Percentiles rank a stretch among this genome's conserved stretches.
Evolutionary conservation across 306 rosid species (phyloP).

Genomic region (Prunus mira): DNA sequence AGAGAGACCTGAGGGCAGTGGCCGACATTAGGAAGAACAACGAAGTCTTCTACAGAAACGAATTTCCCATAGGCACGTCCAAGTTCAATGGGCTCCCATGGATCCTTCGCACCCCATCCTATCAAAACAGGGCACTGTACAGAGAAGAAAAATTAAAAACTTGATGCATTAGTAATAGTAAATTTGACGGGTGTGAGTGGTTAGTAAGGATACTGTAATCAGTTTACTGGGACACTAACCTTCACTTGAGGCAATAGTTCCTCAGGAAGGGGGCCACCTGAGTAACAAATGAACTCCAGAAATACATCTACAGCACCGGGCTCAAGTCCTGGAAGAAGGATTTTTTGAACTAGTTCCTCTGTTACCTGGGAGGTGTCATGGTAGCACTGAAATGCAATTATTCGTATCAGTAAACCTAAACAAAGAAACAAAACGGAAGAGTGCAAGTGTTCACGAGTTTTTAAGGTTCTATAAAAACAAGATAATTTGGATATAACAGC

Average conservation of each 20-base stretch:
- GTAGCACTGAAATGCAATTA: slow-evolving; percentile 67
- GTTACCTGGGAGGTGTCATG: slow-evolving; percentile 86
- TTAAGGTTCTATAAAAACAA: too few relatives aligned
- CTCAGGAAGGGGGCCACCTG: slow-evolving; percentile 96
- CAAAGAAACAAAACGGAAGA: not conserved
- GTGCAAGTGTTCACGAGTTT: not conserved
- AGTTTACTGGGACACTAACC: slow-evolving; percentile 40
- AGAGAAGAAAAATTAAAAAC: slow-evolving; percentile 4
- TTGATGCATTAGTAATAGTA: not conserved
- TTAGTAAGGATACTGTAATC: slow-evolving; percentile 9
- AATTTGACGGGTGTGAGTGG: not conserved
- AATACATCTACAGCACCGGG: slow-evolving; percentile 93
- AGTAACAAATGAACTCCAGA: slow-evolving; percentile 92
- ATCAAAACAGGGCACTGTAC: slow-evolving; percentile 85
- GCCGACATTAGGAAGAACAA: slow-evolving; percentile 88
- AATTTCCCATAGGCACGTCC: slow-evolving; percentile 63
- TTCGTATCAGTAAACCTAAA: slow-evolving; percentile 13
- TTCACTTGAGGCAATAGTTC: slow-evolving; percentile 81
- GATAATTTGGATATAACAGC: too few relatives aligned
- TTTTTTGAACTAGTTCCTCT: slow-evolving; percentile 74
- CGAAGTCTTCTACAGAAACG: slow-evolving; percentile 78
- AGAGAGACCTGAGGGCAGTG: slow-evolving; percentile 91
- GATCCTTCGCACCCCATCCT: slow-evolving; percentile 99
- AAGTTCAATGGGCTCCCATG: slow-evolving; percentile 92
- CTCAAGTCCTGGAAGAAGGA: slow-evolving; percentile 88